Percentiles rank a stretch among this genome's conserved stretches.
Conservation (phyloP, 306 rosid species). For the Comarum palustre region DNA sequence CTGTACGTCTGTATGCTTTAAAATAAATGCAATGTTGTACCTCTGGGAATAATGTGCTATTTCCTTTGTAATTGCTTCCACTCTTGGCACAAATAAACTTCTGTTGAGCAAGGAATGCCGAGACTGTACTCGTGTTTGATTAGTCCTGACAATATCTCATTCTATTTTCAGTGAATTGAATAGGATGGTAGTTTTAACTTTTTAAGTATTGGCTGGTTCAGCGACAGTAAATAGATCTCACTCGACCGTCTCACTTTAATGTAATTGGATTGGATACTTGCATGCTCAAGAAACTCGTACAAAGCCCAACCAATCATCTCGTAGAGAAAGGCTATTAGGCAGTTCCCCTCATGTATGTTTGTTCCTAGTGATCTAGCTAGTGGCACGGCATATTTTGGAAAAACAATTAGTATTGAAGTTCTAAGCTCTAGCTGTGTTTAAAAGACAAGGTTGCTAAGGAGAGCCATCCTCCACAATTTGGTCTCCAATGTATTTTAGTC, state of each 20-base stretch:
- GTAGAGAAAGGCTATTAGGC: background rate
- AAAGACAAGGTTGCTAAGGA: background rate
- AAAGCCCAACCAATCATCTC: background rate
- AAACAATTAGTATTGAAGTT: background rate
- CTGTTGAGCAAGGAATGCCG: background rate
- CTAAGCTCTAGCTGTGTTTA: too few species aligned
- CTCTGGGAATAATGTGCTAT: background rate
- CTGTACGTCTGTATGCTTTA: background rate
- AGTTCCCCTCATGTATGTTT: background rate
- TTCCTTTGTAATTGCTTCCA: background rate
- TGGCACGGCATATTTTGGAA: background rate
- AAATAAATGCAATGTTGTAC: background rate
- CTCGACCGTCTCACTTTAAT: background rate
- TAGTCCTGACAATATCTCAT: background rate
- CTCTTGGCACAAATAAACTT: background rate
- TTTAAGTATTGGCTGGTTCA: background rate
- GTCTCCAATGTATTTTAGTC: too few species aligned
- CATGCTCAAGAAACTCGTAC: background rate
- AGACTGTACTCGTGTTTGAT: background rate
- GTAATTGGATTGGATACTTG: background rate
- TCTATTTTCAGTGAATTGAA: background rate
- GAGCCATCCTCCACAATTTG: background rate
- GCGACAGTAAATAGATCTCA: too few species aligned
- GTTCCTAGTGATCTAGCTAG: background rate
- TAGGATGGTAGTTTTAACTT: background rate